Evolutionary conservation across 805 yeast species (phyloP).

Genomic region (Barnettozyma pratensis): DNA sequence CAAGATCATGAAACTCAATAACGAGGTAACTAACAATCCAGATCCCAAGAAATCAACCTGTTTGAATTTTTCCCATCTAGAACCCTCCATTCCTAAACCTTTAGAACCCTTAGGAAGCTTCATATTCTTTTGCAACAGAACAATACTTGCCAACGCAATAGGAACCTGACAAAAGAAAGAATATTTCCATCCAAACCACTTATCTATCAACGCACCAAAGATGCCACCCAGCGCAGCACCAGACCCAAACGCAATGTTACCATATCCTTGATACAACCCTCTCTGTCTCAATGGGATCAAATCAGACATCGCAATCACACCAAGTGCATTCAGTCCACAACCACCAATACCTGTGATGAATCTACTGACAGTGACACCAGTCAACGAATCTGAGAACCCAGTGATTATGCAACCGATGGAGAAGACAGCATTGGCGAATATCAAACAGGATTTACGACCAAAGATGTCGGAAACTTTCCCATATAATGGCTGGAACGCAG

Average conservation of each 20-base stretch:
- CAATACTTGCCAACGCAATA: conserved; percentile 38
- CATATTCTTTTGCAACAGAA: conserved; percentile 33
- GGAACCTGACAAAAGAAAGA: conserved; percentile 53
- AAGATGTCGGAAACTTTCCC: conserved; percentile 63
- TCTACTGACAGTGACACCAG: conserved; percentile 43
- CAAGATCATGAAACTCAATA: conserved; percentile 56
- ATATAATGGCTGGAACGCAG: conserved; percentile 62
- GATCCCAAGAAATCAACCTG: conserved; percentile 69
- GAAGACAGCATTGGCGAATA: conserved; percentile 34
- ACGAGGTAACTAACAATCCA: conserved; percentile 47
- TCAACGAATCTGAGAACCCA: conserved; percentile 21
- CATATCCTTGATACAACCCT: conserved; percentile 76
- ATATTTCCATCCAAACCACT: conserved; percentile 59
- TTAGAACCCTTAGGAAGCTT: conserved; percentile 44
- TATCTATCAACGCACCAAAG: conserved; percentile 51
- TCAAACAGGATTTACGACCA: conserved; percentile 45
- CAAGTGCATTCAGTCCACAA: conserved; percentile 72
- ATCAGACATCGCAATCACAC: conserved; percentile 70
- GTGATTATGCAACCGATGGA: conserved; percentile 41
- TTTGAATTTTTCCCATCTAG: conserved; percentile 39
- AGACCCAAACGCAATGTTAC: conserved; percentile 63
- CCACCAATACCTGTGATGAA: conserved; percentile 82
- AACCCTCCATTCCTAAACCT: conserved; percentile 46
- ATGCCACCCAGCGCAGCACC: conserved; percentile 75
- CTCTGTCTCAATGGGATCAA: conserved; percentile 70